These are phyloP conservation scores for Lasiosphaeriaceae sp. DNA, from an alignment of 495 filamentous ascomycete species.

Conservation along the genomic window DNA sequence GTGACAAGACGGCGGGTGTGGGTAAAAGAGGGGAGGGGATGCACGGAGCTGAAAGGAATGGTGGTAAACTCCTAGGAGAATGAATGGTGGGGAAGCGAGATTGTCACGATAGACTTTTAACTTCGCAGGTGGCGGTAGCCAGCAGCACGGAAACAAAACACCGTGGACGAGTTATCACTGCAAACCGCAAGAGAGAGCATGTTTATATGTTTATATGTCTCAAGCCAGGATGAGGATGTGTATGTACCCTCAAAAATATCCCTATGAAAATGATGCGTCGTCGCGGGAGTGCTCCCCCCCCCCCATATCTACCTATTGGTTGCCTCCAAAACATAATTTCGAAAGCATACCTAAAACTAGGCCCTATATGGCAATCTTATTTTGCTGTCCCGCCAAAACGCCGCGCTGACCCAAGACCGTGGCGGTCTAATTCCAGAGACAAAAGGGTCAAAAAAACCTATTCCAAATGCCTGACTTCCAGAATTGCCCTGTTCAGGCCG, in stretches of 20 bases:
- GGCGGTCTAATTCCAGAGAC: not conserved
- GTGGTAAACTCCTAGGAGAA: too few relatives aligned
- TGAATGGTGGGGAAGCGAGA: not conserved
- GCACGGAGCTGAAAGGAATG: not conserved
- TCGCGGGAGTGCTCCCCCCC: too few relatives aligned
- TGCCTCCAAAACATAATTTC: too few relatives aligned
- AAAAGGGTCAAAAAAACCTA: slow-evolving; percentile 12
- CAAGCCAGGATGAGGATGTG: too few relatives aligned
- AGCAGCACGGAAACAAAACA: not conserved
- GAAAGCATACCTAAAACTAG: too few relatives aligned
- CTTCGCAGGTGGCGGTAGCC: not conserved
- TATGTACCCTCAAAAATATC: too few relatives aligned
- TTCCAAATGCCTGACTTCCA: slow-evolving; percentile 42
- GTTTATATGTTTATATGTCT: too few relatives aligned
- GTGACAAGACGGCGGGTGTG: not conserved
- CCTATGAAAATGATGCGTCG: too few relatives aligned
- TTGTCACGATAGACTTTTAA: not conserved
- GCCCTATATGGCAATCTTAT: too few relatives aligned
- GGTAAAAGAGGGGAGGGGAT: not conserved
- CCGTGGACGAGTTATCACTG: not conserved
- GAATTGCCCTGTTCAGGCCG: slow-evolving; percentile 44
- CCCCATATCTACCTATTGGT: too few relatives aligned
- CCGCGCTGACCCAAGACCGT: not conserved
- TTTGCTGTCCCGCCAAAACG: not conserved
- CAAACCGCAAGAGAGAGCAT: too few relatives aligned